phyloP scores from a whole-genome alignment of 176 grass and related monocot species.

The Oryza longistaminata region DNA sequence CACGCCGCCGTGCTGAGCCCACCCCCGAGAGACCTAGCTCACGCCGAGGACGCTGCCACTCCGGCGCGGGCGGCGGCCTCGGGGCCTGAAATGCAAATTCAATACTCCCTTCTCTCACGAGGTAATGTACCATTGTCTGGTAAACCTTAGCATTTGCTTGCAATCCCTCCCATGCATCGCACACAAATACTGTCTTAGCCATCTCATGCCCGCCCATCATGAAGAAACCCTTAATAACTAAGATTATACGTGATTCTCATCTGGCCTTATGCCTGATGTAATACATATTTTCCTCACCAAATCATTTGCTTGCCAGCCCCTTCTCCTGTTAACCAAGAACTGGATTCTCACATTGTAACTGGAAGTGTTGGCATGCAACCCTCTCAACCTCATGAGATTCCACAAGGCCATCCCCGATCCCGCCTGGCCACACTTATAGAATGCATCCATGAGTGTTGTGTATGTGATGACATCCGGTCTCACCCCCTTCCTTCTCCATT shows the following conservation, averaged over 20 bases:
- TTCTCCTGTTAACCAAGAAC: conserved; percentile 64
- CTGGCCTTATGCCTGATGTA: conserved; percentile 53
- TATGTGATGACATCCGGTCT: conserved; percentile 78
- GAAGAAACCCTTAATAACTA: conserved; percentile 90
- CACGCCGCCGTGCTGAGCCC: neutral
- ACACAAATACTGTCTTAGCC: conserved; percentile 71
- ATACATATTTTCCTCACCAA: conserved; percentile 66
- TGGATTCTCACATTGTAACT: conserved; percentile 98
- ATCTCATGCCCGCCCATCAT: conserved; percentile 77
- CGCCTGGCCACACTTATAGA: conserved; percentile 64
- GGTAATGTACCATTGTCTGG: conserved; percentile 98
- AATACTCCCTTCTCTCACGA: conserved; percentile 68
- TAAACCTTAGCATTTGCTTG: conserved; percentile 75
- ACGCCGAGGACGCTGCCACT: neutral
- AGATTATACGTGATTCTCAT: conserved; percentile 91
- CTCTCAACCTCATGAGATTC: conserved; percentile 89
- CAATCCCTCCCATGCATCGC: conserved; percentile 75
- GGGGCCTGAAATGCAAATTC: no score
- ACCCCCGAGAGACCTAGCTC: neutral
- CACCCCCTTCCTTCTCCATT: conserved; percentile 66
- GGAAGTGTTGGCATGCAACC: conserved; percentile 65
- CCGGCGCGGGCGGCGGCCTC: neutral
- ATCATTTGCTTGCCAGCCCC: conserved; percentile 74
- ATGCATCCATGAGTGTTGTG: conserved; percentile 75
- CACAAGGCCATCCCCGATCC: conserved; percentile 84